Evolutionary conservation across 768 basidiomycete species (phyloP).

Genomic region (Rhodotorula kratochvilovae): DNA sequence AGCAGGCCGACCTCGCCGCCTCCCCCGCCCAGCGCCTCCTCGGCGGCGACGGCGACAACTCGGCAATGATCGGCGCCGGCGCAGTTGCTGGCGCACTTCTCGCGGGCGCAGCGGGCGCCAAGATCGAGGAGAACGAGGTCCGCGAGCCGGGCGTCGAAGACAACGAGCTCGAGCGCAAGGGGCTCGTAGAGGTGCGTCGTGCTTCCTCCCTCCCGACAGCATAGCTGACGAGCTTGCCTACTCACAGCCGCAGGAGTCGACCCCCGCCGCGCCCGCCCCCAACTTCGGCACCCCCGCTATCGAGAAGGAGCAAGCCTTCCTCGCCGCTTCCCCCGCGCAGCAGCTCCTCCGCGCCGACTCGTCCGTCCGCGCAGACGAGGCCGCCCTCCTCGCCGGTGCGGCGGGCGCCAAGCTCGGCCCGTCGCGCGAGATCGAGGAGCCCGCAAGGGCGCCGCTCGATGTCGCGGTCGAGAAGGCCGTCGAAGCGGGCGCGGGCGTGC

Average conservation of each 20-base stretch:
- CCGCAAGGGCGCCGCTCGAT: neutral
- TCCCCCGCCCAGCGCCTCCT: slow-evolving; percentile 27
- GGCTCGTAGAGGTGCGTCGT: neutral
- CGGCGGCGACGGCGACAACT: neutral
- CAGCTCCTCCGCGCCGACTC: slow-evolving; percentile 21
- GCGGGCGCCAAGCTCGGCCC: slow-evolving; percentile 4
- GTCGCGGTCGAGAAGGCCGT: neutral
- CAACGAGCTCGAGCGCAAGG: neutral
- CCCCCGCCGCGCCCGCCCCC: neutral
- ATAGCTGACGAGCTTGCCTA: neutral
- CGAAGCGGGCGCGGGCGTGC: neutral
- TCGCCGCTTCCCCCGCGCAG: slow-evolving; percentile 28
- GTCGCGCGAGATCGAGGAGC: slow-evolving; percentile 21
- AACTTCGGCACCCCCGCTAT: slow-evolving; percentile 26
- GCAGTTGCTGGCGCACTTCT: slow-evolving; percentile 10
- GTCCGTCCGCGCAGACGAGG: neutral
- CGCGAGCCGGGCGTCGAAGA: neutral
- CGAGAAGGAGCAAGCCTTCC: slow-evolving; percentile 25
- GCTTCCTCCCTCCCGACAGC: rapidly evolving
- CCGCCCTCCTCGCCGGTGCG: slow-evolving; percentile 22
- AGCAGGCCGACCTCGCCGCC: neutral
- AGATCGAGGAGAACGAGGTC: slow-evolving; percentile 21
- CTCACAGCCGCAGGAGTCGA: neutral
- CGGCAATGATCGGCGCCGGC: neutral
- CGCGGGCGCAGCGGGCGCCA: slow-evolving; percentile 17